Base-by-base conservation (phyloP, 2,329 filamentous ascomycete species). In the Dothistroma pini region DNA sequence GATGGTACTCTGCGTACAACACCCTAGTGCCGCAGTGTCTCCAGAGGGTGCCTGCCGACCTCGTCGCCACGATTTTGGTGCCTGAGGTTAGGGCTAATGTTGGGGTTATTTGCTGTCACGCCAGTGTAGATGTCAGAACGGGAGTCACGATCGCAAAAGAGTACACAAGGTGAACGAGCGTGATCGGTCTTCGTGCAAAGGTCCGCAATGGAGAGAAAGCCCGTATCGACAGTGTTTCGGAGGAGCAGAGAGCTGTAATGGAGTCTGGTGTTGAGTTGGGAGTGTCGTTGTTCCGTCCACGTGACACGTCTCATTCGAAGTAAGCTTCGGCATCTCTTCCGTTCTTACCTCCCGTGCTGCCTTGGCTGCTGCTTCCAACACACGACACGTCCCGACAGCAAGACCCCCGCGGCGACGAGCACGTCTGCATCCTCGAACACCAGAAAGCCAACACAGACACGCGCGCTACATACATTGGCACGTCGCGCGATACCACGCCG, bases 11-110 rank as follows among this genome's bases (percentile, higher is more conserved):
- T 14, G n/a, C 29, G 5, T 14, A 19, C 4, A 16, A 21, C 29
- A 35, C 4, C 4, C 19, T 47, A 21, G 44, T 12, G 34, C 47
- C 12, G 22, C 14, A 49, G 22, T 10, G 16, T 19, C 41, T 21
- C 22, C 4, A 29, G 5, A 31, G 21, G 12, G 21, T 19, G 10
- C 9, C 35, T 8, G 48, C 31, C 35, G 32, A 29, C 32, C 21
- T 59, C 29, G 48, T 41, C 14, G 48, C 25, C 4, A 14, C n/a
- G 29, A 31, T 2, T 4, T 3, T 31, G 9, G 16, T 35, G 55
- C 34, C 25, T 50, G 41, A 51, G 55, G 55, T 35, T 19, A 57
- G 55, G 38, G 47, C 47, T 21, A 6, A 56, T 31, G 34, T 41
- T 19, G 31, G 22, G 9, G 7, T 16, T 25, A 32, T 44, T 22